Evolutionary conservation across 306 rosid genomes (phyloP), one percentile per base, ranked within the genome.

Genomic region (Prunus armeniaca): DNA sequence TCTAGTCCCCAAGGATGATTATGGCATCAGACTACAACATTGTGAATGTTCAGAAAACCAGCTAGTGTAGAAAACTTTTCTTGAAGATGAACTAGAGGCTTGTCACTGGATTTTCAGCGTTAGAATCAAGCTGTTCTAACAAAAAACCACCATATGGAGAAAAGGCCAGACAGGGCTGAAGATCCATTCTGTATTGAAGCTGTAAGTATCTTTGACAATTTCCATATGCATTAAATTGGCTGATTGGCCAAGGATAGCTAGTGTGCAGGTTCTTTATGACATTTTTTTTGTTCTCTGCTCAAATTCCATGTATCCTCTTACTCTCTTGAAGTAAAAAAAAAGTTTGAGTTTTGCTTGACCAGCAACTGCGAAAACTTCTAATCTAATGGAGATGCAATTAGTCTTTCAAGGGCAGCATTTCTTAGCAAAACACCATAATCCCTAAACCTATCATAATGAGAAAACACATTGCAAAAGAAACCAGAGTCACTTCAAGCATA

Each of bases 401-500:
- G 57, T 58, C 45, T 20, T 20, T 30, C 68, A 27, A 14, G 28
- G 58, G 47, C 20, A 62, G 18, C 55, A 38, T 34, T 55, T 38
- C 6, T 58, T 25, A n/a, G 20, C 17, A 46, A 17, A 57, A 68
- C 56, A 43, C 62, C n/a, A 19, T 55, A 20, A n/a, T 58, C 34
- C 3, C 43, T 47, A 38, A 38, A 38, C 43, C 9, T 7, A 38
- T 38, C 71, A 20, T 62, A 6, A 12, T 5, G 7, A 6, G 18
- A 25, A n/a, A 38, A 20, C 61, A 43, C 28, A 19, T 20, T 57
- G 10, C 67, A 72, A 9, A 49, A 56, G 56, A 72, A 63, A 65
- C 56, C 4, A 28, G 17, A 65, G 10, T 73, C 17, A 32, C 67
- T 19, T n/a, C 67, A 65, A 65, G 72, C 74, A 65, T 72, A 46